These are phyloP conservation scores for Achaetomiella virescens DNA, from an alignment of 495 filamentous ascomycete species.

Conservation along the genomic window DNA sequence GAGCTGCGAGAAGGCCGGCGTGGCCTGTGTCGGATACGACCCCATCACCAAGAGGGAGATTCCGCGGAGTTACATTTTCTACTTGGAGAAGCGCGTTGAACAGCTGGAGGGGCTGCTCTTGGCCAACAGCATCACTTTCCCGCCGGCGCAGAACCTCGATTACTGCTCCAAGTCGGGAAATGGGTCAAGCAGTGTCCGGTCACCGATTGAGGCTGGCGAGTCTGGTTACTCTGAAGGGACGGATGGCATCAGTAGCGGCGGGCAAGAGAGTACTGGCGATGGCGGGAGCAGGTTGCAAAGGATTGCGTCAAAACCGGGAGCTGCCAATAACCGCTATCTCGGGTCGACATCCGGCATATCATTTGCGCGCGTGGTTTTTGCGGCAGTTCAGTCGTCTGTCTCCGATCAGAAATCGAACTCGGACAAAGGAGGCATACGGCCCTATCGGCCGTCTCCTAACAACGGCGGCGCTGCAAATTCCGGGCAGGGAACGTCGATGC, in stretches of 20 bases:
- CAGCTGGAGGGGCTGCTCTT: conserved; percentile 76
- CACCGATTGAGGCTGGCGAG: conserved; percentile 34
- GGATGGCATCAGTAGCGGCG: conserved; percentile 23
- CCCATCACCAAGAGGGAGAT: conserved; percentile 94
- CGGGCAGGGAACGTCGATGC: conserved; percentile 64
- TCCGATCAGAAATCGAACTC: conserved; percentile 56
- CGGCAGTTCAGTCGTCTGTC: conserved; percentile 84
- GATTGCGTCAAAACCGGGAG: conserved; percentile 68
- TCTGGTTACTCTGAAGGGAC: conserved; percentile 18
- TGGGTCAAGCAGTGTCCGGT: conserved; percentile 38
- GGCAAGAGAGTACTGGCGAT: conserved; percentile 36
- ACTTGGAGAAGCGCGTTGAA: conserved; percentile 77
- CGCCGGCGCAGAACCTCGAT: conserved; percentile 71
- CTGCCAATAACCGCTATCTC: conserved; percentile 71
- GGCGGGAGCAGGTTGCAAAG: conserved; percentile 35
- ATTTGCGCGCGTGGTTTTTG: conserved; percentile 90
- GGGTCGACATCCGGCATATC: conserved; percentile 88
- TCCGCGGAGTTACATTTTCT: conserved; percentile 88
- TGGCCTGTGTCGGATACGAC: conserved; percentile 90
- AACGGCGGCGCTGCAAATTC: conserved; percentile 27
- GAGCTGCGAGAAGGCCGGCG: conserved; percentile 81
- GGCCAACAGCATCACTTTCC: conserved; percentile 63
- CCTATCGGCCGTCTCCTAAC: conserved; percentile 28
- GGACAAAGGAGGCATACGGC: conserved; percentile 44
- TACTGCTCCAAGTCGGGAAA: conserved; percentile 51